Conservation (phyloP, 129 eudicot genomes). For the Dittrichia graveolens region DNA sequence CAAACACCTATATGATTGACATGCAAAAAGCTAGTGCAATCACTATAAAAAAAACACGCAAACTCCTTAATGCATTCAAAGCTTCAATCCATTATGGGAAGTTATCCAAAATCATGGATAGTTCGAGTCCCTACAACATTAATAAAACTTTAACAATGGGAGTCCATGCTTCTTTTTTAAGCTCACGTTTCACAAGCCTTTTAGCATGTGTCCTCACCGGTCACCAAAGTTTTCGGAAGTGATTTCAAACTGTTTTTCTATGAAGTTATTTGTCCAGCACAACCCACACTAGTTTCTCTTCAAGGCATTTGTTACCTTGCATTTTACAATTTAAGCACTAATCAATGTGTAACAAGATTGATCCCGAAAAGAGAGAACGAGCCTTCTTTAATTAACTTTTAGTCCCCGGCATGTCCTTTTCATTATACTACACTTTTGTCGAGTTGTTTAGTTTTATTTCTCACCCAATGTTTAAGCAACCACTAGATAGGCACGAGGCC, state of each 20-base stretch:
- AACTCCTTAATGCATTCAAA: not conserved
- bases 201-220: not conserved
- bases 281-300: constrained; percentile 10
- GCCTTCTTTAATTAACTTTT: not conserved
- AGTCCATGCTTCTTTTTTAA: not conserved
- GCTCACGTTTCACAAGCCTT: constrained; percentile 7
- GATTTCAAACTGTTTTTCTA: not conserved
- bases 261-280: not conserved
- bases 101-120: too few relatives aligned
- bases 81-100: not conserved
- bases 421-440: too few relatives aligned
- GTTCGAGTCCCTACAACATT: not conserved
- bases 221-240: not conserved
- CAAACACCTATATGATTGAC: not conserved
- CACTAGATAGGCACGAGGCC: not conserved
- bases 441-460: not conserved
- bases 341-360: not conserved
- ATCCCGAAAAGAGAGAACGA: not conserved
- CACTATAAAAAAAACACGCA: not conserved
- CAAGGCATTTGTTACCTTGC: not conserved
- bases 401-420: not conserved
- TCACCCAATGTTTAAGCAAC: not conserved
- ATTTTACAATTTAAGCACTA: not conserved
- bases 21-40: not conserved
- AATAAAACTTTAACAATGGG: not conserved